Evolutionary conservation across 306 rosid species (phyloP).

Genomic region (Cicer pinnatifidum): DNA sequence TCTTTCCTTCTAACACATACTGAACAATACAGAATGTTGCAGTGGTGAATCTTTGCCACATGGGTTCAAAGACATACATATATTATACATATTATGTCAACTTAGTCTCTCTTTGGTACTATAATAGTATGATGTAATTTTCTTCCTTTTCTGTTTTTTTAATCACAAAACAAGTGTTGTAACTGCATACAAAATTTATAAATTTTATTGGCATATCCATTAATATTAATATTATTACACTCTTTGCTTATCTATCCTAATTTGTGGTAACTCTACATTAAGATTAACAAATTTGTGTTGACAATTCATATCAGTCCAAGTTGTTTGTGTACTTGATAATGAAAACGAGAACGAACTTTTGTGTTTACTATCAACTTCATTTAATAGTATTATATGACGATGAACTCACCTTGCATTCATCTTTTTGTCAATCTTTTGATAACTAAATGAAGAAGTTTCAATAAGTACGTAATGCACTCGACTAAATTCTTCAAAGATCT

Average conservation of each 20-base stretch:
- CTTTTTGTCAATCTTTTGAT: not conserved
- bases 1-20: not conserved
- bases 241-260: too few species aligned
- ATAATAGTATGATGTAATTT: too few species aligned
- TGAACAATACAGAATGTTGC: not conserved
- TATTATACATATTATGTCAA: too few species aligned
- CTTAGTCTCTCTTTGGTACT: too few species aligned
- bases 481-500: conserved; percentile 4
- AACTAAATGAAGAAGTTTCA: not conserved
- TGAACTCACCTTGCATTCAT: not conserved
- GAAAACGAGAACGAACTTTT: not conserved
- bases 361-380: not conserved
- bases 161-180: too few species aligned
- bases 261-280: too few species aligned
- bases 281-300: too few species aligned
- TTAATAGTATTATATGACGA: not conserved
- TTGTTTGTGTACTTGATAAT: conserved; percentile 3
- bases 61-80: too few species aligned
- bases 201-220: too few species aligned
- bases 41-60: not conserved
- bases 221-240: too few species aligned
- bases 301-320: conserved; percentile 10
- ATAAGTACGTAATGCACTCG: conserved; percentile 8
- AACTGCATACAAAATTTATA: too few species aligned
- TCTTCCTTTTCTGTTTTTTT: too few species aligned